Base-by-base conservation (phyloP, 176 grass and related monocot species). In the Phragmites australis region DNA sequence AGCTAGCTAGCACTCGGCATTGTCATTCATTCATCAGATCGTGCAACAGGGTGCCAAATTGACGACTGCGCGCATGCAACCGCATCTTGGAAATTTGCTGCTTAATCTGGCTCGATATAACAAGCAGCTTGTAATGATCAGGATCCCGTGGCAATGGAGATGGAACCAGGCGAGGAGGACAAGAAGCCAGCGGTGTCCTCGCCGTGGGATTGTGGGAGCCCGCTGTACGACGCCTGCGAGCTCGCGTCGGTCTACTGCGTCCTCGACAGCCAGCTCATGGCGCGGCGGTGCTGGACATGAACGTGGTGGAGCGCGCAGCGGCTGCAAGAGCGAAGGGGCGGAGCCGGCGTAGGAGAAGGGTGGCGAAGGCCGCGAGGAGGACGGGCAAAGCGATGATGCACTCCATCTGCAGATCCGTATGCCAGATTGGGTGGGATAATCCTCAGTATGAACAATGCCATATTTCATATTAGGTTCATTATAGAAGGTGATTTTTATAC, bases 161-260 rank as follows among this genome's bases (percentile, higher is more conserved):
- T 58, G 40, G 57, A 16, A n/a, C 22, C n/a, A 41, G 19, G 17
- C 12, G 2, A 18, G 21, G 7, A 6, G 67, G 16, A 14, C 19
- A 2, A 6, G 63, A 10, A 25, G 75, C 7, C 25, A 62, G 9
- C 1, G 65, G 46, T 6, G 15, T 22, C 4, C 17, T 69, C 78
- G 66, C 21, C 30, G 54, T 97, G 94, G 94, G 88, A 93, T 53
- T 93, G 86, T 43, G 88, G 86, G 25, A 93, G 86, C 70, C 84
- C 84, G 65, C 65, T 97, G 46, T 91, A 97, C 64, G 91, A 88
- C 78, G 85, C 91, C 15, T 91, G 85, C 50, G 94, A 97, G 86
- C 79, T 93, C 7, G 88, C 86, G 3, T 89, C 78, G 19, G 23
- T 97, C 27, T 85, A 78, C 43, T 57, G 73, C 46, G 40, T 87